A percentile compares a stretch with the other conserved stretches of the same genome.
These are phyloP conservation scores for Vicia faba DNA, from an alignment of 306 rosid species.

Conservation along the genomic window DNA sequence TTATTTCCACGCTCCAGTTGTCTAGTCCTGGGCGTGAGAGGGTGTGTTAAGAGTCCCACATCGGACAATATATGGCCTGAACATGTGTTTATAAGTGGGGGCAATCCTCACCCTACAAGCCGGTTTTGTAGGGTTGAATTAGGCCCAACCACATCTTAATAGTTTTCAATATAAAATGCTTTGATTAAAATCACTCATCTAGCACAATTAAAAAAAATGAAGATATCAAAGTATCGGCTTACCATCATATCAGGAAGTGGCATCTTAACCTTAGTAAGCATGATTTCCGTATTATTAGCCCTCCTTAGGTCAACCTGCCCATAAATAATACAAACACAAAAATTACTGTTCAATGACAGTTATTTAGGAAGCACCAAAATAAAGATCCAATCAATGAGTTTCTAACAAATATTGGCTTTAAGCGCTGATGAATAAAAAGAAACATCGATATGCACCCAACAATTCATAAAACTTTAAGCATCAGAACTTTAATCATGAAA, in stretches of 20 bases:
- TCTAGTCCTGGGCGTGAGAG: too few relatives aligned
- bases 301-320: constrained; percentile 92
- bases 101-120: too few relatives aligned
- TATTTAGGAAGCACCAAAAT: constrained; percentile 32
- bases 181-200: constrained; percentile 12
- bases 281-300: constrained; percentile 96
- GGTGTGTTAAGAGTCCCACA: too few relatives aligned
- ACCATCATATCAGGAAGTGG: constrained; percentile 99
- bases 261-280: constrained; percentile 99
- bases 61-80: too few relatives aligned
- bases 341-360: constrained; percentile 25
- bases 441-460: constrained; percentile 17
- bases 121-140: too few relatives aligned
- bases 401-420: constrained; percentile 18
- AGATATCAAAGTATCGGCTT: constrained; percentile 45
- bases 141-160: too few relatives aligned
- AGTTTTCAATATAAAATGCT: constrained; percentile 18
- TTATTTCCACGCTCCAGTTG: too few relatives aligned
- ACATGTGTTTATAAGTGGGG: too few relatives aligned
- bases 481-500: constrained; percentile 12
- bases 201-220: constrained; percentile 18
- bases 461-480: constrained; percentile 26
- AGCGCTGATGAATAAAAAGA: constrained; percentile 38
- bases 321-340: constrained; percentile 33
- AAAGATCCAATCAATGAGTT: constrained; percentile 24